phyloP scores from a whole-genome alignment of 257 asterid genomes.

The Dorcoceras hygrometricum region DNA sequence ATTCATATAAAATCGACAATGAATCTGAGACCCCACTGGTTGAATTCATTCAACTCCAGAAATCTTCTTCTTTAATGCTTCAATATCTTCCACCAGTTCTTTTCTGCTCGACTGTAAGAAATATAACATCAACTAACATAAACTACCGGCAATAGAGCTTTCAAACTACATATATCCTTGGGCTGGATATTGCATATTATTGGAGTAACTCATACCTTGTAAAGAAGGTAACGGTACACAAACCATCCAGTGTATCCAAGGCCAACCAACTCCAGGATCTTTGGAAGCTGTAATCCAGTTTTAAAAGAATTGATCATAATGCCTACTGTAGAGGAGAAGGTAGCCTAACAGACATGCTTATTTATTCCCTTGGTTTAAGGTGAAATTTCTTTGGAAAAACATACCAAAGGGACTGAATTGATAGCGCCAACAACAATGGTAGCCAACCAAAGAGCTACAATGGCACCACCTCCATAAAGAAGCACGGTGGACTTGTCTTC shows the following conservation, averaged over 20 bases:
- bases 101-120: constrained; percentile 82
- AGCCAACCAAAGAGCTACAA: constrained; percentile 84
- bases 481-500: constrained; percentile 83
- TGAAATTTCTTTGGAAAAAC: constrained; percentile 19
- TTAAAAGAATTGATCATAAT: too few species aligned
- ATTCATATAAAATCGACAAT: background rate
- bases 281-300: constrained; percentile 65
- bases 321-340: background rate
- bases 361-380: too few species aligned
- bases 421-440: constrained; percentile 71
- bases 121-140: background rate
- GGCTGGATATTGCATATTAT: background rate
- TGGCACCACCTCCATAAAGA: constrained; percentile 79
- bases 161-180: too few species aligned
- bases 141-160: background rate
- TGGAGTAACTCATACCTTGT: constrained; percentile 62
- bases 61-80: constrained; percentile 80
- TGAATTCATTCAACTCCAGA: constrained; percentile 61
- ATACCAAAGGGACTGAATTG: constrained; percentile 91
- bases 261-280: constrained; percentile 93
- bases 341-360: background rate
- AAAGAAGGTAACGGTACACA: constrained; percentile 96
- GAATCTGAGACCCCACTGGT: background rate
- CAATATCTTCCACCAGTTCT: constrained; percentile 78
- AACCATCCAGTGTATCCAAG: constrained; percentile 99